These are phyloP conservation scores for Alternaria alternata DNA, from an alignment of 2,329 filamentous ascomycete species.

Conservation along the genomic window DNA sequence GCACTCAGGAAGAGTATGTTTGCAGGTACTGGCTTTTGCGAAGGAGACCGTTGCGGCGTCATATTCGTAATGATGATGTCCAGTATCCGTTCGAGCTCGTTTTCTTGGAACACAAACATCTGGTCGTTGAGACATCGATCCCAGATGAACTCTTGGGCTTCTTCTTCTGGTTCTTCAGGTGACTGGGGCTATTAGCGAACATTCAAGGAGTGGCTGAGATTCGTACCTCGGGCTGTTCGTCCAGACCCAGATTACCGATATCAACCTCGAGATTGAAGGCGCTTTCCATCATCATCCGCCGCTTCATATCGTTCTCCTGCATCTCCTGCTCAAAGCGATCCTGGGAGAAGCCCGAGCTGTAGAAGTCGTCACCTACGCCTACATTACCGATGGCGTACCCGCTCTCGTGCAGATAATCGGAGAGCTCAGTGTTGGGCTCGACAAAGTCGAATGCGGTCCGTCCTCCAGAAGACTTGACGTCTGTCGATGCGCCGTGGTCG, in stretches of 20 bases:
- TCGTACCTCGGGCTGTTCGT: slow-evolving; percentile 89
- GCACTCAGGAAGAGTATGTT: slow-evolving; percentile 97
- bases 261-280: slow-evolving; percentile 97
- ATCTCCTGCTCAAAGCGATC: slow-evolving; percentile 97
- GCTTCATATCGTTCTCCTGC: slow-evolving; percentile 93
- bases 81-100: slow-evolving; percentile 87
- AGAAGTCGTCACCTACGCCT: slow-evolving; percentile 88
- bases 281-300: slow-evolving; percentile 99
- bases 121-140: slow-evolving; percentile 93
- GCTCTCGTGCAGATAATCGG: slow-evolving; percentile 91
- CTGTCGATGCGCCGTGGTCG: slow-evolving; percentile 92
- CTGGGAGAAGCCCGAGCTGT: slow-evolving; percentile 88
- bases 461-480: slow-evolving; percentile 92
- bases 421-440: slow-evolving; percentile 94
- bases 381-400: slow-evolving; percentile 88
- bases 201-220: slow-evolving; percentile 21
- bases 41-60: slow-evolving; percentile 92
- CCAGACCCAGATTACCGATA: slow-evolving; percentile 91
- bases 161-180: slow-evolving; percentile 82
- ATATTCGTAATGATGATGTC: slow-evolving; percentile 98
- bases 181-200: slow-evolving; percentile 36
- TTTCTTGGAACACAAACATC: slow-evolving; percentile 99
- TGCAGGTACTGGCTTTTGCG: slow-evolving; percentile 97
- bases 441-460: slow-evolving; percentile 96
- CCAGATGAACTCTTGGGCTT: slow-evolving; percentile 96